Base-by-base conservation (phyloP, 768 basidiomycete genomes). In the Phlebiopsis gigantea region DNA sequence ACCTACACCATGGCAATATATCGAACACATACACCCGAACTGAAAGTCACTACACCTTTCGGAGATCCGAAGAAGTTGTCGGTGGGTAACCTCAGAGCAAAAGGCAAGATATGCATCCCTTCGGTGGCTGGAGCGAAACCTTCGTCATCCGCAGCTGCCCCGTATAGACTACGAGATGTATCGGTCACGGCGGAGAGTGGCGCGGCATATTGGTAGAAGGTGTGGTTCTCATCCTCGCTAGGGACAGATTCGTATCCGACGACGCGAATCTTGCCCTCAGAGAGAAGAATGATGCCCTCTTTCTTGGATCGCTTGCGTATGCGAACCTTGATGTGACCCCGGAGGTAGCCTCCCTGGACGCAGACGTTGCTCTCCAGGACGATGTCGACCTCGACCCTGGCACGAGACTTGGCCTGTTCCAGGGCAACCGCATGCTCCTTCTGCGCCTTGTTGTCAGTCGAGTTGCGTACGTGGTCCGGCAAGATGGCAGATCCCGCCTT, bases 1-100 rank as follows among this genome's bases (percentile, higher is more conserved):
- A n/a, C n/a, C n/a, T 69, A 91, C 84, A 80, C 81, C 74, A 95
- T 86, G 14, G 82, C 85, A 44, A 95, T 88, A 69, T 95, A 94
- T 55, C 81, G 81, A 24, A 95, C 77, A 10, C 76, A 71, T 2
- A 83, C 76, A n/a, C 85, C 88, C 14, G 81, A 77, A 22, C 78
- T 79, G 41, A 78, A 64, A 46, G 75, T 70, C 42, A 85, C 69
- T 1, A 72, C 15, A 57, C 94, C 82, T 77, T 90, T 80, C 59
- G 85, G 74, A 41, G 58, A 67, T 8, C 83, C 85, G 46, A 69
- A 72, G n/a, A 69, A 69, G 24, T 78, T 74, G 43, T 81, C 79
- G 30, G 80, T 55, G 3, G 87, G 84, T 1, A 96, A 73, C 24
- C 75, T 73, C 72, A 96, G 78, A 17, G 79, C 74, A 65, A 97